Base-by-base conservation (phyloP, 768 basidiomycete species). In the Melanogaster broomeanus region DNA sequence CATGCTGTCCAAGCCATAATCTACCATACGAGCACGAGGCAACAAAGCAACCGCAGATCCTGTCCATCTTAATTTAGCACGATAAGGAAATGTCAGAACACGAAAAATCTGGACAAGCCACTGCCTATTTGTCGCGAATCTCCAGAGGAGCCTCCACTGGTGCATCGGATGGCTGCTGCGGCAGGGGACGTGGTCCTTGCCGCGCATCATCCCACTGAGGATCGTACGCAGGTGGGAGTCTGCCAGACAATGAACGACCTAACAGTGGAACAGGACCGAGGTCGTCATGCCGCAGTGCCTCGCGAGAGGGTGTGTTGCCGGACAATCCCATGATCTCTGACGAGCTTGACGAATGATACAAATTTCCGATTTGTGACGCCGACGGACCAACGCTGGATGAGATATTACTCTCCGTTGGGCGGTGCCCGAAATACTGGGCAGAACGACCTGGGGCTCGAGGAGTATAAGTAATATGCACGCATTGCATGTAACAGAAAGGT, bases 171-270 rank as follows among this genome's bases (percentile, higher is more conserved):
- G n/a, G 9, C n/a, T 42, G 42, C 27, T 42, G 42, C 27, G 42
- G 42, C 42, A 42, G 27, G 18, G 42, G 42, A 28, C 27, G 42
- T 28, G 4, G 25, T 11, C 16, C 10, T 2, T 16, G 1, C 19
- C 18, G 27, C 11, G 42, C n/a, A 6, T 5, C 46, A 52, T 53
- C 40, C 52, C 52, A 53, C 10, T 42, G 38, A 9, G 52, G 48
- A 37, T 48, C 19, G 21, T 53, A 53, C 15, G 51, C 51, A 22
- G 51, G 51, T 8, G 51, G 51, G 24, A 52, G 40, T 35, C 45
- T 48, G 15, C 51, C 51, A 21, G 51, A 52, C 19, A 11, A 18
- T 5, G 51, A 48, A 15, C 51, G 51, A 15, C 12, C 13, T 9
- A 48, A 22, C 4, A 0, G 7, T 22, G 39, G 18, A 19, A 48